These are phyloP conservation scores for Thraustochytrium sp. DNA, from an alignment of 352 stramenopile species.

Conservation along the genomic window DNA sequence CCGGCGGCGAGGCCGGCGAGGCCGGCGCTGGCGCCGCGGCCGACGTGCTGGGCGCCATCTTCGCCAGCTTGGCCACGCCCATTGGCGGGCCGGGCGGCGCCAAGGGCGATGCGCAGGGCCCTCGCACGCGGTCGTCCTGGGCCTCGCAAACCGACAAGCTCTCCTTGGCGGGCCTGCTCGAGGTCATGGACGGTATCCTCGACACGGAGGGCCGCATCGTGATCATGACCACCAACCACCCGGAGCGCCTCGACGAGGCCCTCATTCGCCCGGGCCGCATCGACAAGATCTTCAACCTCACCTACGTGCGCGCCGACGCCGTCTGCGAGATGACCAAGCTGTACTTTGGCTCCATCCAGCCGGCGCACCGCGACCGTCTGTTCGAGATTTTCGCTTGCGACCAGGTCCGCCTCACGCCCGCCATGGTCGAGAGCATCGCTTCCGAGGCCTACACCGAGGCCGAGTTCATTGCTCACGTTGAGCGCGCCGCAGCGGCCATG, in stretches of 20 bases:
- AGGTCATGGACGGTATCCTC: slow-evolving; percentile 81
- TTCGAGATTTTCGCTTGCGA: not conserved
- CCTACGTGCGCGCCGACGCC: slow-evolving; percentile 59
- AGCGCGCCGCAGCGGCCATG: not conserved
- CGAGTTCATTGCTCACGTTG: not conserved
- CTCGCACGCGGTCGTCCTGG: not conserved
- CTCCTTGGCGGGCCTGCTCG: slow-evolving; percentile 71
- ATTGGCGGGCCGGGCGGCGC: not conserved
- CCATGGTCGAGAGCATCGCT: slow-evolving; percentile 6
- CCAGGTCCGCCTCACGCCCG: not conserved
- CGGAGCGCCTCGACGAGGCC: slow-evolving; percentile 81
- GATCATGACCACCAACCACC: slow-evolving; percentile 87
- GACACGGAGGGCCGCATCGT: slow-evolving; percentile 77
- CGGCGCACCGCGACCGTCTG: not conserved
- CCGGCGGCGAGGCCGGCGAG: not conserved
- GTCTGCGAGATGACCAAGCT: slow-evolving; percentile 65
- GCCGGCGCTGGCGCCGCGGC: not conserved
- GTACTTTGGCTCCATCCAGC: slow-evolving; percentile 53
- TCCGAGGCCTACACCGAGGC: slow-evolving; percentile 1
- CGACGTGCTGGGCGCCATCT: not conserved
- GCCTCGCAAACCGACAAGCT: slow-evolving; percentile 57
- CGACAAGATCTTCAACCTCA: slow-evolving; percentile 72
- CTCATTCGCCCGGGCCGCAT: slow-evolving; percentile 79
- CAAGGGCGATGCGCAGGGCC: not conserved
- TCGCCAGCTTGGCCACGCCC: not conserved